Conservation (phyloP, 805 yeast genomes). For the Candida anglica region DNA sequence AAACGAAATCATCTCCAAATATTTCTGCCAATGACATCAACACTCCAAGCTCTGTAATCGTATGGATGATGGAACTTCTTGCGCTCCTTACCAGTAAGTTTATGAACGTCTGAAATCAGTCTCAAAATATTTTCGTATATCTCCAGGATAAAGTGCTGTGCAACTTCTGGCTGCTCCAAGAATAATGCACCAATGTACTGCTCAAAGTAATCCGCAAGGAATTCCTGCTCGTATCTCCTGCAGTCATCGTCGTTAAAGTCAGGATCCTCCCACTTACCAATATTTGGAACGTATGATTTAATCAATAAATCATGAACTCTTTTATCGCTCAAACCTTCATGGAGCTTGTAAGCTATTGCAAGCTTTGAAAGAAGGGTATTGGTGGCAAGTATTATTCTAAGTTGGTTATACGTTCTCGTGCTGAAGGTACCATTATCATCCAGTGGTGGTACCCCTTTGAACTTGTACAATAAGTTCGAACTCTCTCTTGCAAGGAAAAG, state of each 20-base stretch:
- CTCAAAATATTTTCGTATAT: slow-evolving; percentile 26
- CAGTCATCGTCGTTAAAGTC: slow-evolving; percentile 10
- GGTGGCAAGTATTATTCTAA: slow-evolving; percentile 31
- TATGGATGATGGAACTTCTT: slow-evolving; percentile 11
- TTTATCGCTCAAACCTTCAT: slow-evolving; percentile 28
- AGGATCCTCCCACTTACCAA: slow-evolving; percentile 9
- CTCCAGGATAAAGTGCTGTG: slow-evolving; percentile 28
- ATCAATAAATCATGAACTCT: slow-evolving; percentile 16
- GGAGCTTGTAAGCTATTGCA: slow-evolving; percentile 32
- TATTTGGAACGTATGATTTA: slow-evolving; percentile 25
- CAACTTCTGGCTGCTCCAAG: slow-evolving; percentile 32
- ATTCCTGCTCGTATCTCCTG: slow-evolving; percentile 34
- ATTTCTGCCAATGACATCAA: slow-evolving; percentile 31
- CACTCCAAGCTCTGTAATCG: slow-evolving; percentile 28
- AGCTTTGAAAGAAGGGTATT: slow-evolving; percentile 34
- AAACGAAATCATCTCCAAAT: slow-evolving; percentile 5
- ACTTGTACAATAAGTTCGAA: slow-evolving; percentile 27
- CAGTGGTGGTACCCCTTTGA: slow-evolving; percentile 12
- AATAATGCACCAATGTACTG: slow-evolving; percentile 40
- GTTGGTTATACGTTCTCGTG: slow-evolving; percentile 21
- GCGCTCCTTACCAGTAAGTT: slow-evolving; percentile 6
- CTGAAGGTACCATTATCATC: slow-evolving; percentile 16
- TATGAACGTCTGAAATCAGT: slow-evolving; percentile 17
- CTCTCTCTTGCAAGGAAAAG: slow-evolving; percentile 35
- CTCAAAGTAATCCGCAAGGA: slow-evolving; percentile 39